phyloP scores from a whole-genome alignment of 139 green algal genomes.

The Limnomonas spitsbergensis region DNA sequence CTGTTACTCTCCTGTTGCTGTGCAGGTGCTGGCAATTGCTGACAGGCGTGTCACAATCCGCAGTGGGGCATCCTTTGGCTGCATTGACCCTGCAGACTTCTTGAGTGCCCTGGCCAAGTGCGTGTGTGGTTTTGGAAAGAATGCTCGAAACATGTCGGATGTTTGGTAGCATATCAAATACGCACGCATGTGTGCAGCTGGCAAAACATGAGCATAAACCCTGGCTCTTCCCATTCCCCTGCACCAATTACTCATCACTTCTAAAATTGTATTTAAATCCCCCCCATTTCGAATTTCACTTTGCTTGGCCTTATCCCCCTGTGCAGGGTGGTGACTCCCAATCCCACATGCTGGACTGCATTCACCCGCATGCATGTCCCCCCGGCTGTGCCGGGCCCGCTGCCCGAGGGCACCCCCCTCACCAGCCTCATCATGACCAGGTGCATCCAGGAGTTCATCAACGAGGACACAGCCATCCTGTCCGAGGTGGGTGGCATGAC shows the following conservation, averaged over 20 bases:
- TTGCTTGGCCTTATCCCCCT: too few species aligned
- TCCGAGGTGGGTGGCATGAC: neutral
- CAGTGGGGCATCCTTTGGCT: slow-evolving; percentile 57
- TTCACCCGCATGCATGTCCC: neutral
- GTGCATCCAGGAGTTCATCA: neutral
- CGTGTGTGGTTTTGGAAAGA: too few species aligned
- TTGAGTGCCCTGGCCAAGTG: slow-evolving; percentile 10
- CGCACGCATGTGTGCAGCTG: too few species aligned
- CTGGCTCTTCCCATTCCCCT: too few species aligned
- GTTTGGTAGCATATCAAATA: too few species aligned
- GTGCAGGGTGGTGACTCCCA: neutral
- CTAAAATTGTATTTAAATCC: too few species aligned
- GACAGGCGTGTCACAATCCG: slow-evolving; percentile 52
- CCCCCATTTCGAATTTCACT: too few species aligned
- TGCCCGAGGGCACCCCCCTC: neutral
- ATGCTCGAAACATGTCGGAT: too few species aligned
- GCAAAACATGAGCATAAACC: too few species aligned
- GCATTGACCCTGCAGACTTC: slow-evolving; percentile 59
- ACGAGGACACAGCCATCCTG: neutral
- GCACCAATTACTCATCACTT: too few species aligned
- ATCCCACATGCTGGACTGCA: neutral
- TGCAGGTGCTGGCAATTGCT: slow-evolving; percentile 35
- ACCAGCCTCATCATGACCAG: neutral
- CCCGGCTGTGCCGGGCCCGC: too few species aligned
- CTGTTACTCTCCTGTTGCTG: too few species aligned